Evolutionary conservation across 345 rosid genomes (phyloP), one percentile per base, ranked within the genome.

Genomic region (Salix purpurea): DNA sequence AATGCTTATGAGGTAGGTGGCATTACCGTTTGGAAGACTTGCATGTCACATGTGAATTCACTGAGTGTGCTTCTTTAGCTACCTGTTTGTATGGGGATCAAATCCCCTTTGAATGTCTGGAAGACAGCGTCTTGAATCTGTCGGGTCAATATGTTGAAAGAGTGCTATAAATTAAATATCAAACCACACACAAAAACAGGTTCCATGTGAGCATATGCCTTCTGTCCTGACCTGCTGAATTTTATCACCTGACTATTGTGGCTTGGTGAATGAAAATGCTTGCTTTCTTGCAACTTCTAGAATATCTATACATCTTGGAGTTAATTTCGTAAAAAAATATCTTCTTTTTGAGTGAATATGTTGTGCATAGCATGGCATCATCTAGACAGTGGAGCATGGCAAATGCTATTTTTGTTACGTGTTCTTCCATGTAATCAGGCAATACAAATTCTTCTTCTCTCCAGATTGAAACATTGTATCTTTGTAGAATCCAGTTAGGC

Each of bases 1-100:
- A 92, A 87, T 76, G 97, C 98, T 0, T 89, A 91, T 34, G 96
- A 91, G 94, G 99, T 91, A 48, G 70, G 86, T 76, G 7, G 28
- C n/a, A 12, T 42, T 24, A 36, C 15, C 19, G 21, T 15, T 36
- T 12, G 7, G 11, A 58, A 56, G 16, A 65, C 42, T 48, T 72
- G 39, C 52, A 46, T 46, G 6, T 8, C 37, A 7, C 8, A 4
- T 36, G 13, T 72, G 67, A 6, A 72, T 14, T 66, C 23, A 50
- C 4, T 36, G 40, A 50, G 8, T 23, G 8, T 21, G 70, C 10
- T 32, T 67, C 24, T 44, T n/a, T 12, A 44, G 48, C 30, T 56
- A 26, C 26, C 28, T 65, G 28, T 74, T 26, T 42, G 30, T 36
- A 18, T 54, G 32, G 28, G 14, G 34, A 21, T 71, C 65, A 50